Base-by-base conservation (phyloP, 129 eudicot species). In the Flaveria ramosissima region DNA sequence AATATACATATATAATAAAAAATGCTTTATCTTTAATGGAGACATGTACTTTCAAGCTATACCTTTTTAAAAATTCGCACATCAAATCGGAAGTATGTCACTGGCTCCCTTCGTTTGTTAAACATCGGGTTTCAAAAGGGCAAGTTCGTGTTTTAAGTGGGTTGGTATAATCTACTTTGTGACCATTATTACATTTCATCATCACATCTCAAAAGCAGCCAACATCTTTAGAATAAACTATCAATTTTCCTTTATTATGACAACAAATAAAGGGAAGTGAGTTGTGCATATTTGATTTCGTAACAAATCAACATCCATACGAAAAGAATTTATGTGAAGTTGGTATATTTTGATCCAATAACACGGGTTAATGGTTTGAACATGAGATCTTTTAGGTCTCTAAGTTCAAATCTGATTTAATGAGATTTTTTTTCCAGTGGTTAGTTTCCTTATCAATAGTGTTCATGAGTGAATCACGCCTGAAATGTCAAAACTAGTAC, bases 121-220 rank as follows among this genome's bases (percentile, higher is more conserved):
- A 50, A 77, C 42, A 68, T 20, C 47, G 55, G 72, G 27, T 42
- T 50, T 69, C 47, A 60, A 74, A 74, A 62, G 70, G 36, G 70
- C 50, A 70, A 70, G 77, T 70, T 78, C 52, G 77, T 61, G 72
- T 36, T 74, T 41, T 57, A 42, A 45, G 72, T 71, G 82, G 82
- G 82, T 78, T 78, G 72, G 77, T 78, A 78, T 78, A 30, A 78
- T 50, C 82, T 71, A 47, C 65, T 62, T 71, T 78, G 45, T 62
- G 56, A 78, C 65, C 72, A 71, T 61, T 78, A 61, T 78, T 71
- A 71, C 72, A 78, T 32, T 50, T 78, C 82, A 78, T 78, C 77
- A 71, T 78, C 67, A 68, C 68, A 69, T 77, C 67, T 36, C 32
- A 55, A 77, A 77, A 77, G 81, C 39, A 67, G 42, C 47, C 55